phyloP scores from a whole-genome alignment of 2,329 filamentous ascomycete genomes.

The Colletotrichum cereale region DNA sequence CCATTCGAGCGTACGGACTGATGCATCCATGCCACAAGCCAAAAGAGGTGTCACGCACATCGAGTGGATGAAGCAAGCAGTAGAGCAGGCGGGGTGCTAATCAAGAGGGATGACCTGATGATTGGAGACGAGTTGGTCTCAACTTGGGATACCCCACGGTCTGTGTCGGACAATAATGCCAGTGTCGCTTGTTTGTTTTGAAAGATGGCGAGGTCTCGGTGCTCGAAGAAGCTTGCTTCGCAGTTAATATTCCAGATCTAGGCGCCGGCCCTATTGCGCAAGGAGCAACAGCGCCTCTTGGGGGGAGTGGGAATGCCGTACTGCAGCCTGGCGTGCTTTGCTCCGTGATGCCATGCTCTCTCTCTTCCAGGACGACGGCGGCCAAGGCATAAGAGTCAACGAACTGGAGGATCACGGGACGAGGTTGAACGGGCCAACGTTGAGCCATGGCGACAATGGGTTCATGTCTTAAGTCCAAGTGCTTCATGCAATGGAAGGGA shows the following conservation, averaged over 20 bases:
- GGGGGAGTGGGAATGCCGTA: neutral
- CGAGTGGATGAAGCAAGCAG: neutral
- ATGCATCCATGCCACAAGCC: slow-evolving; percentile 11
- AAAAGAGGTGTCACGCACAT: neutral
- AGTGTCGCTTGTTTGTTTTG: neutral
- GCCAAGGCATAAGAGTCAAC: slow-evolving; percentile 13
- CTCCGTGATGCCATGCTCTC: neutral
- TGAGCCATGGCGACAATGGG: slow-evolving; percentile 15
- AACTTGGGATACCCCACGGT: neutral
- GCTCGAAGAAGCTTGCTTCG: neutral
- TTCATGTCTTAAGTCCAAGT: slow-evolving; percentile 23
- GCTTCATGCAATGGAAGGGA: slow-evolving; percentile 29
- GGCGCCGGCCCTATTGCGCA: neutral
- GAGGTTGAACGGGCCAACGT: slow-evolving; percentile 4
- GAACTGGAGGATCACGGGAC: slow-evolving; percentile 9
- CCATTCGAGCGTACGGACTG: slow-evolving; percentile 22
- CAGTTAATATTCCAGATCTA: neutral
- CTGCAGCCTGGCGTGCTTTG: neutral
- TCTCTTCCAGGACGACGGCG: neutral
- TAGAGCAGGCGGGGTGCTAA: neutral
- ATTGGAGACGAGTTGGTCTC: neutral
- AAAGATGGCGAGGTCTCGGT: neutral
- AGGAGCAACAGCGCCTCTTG: neutral
- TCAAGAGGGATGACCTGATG: neutral
- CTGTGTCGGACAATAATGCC: neutral